Base-by-base conservation (phyloP, 2,329 filamentous ascomycete species). In the Pleurostoma richardsiae region DNA sequence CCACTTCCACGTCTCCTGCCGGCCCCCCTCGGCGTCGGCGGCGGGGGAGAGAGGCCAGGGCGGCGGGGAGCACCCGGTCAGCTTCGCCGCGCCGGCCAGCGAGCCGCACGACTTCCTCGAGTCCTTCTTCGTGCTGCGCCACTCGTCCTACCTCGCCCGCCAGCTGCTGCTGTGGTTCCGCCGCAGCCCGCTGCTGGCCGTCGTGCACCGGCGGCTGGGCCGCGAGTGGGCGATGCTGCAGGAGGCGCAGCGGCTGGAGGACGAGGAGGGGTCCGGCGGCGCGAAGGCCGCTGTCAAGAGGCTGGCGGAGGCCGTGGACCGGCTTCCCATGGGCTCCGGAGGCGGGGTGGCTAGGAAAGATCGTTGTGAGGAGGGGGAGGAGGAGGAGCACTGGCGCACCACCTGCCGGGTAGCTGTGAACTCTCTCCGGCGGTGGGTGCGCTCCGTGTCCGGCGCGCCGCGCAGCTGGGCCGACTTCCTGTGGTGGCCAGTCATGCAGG, bases 381-480 rank as follows among this genome's bases (percentile, higher is more conserved):
- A n/a, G n/a, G n/a, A n/a, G n/a, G n/a, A n/a, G n/a, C n/a, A n/a
- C n/a, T n/a, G n/a, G n/a, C n/a, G n/a, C n/a, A n/a, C n/a, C n/a
- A n/a, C n/a, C n/a, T n/a, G n/a, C n/a, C n/a, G n/a, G n/a, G n/a
- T n/a, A n/a, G n/a, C n/a, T n/a, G n/a, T n/a, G n/a, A n/a, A n/a
- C n/a, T n/a, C n/a, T n/a, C 45, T 59, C 10, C 54, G 52, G 36
- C 42, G 46, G 30, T 60, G 56, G 58, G 44, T 47, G 29, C 27
- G 43, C 1, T 26, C 41, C 19, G 46, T 52, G 8, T 33, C 49
- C 29, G 50, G 54, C 2, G 38, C 40, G 29, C 56, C 56, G 10
- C 41, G 44, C 10, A 52, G 41, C 8, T 59, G 54, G 58, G 47
- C 47, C 27, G 48, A 57, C 4, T 57, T 57, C 26, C 52, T 57